Percentiles rank a stretch among this genome's conserved stretches.
These are phyloP conservation scores for Neurospora sp. DNA, from an alignment of 495 filamentous ascomycete genomes.

Conservation along the genomic window DNA sequence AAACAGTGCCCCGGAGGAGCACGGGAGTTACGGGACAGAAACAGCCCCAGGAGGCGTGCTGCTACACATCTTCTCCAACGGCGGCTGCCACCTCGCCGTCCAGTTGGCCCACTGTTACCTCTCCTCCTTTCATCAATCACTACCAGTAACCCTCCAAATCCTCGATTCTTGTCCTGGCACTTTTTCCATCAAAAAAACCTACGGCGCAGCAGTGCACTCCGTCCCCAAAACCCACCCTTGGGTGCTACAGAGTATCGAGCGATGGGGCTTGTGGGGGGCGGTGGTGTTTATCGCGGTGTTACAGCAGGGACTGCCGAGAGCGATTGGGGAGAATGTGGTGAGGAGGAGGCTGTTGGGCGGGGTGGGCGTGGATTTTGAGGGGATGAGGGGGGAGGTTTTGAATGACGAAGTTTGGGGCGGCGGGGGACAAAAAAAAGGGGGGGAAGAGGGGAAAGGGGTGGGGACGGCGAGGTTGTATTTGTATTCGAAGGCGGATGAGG, in stretches of 20 bases:
- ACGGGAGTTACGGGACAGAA: no score
- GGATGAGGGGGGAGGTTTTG: slow-evolving; percentile 17
- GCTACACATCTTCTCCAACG: slow-evolving; percentile 36
- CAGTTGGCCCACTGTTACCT: neutral
- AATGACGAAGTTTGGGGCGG: slow-evolving; percentile 1
- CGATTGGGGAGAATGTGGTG: slow-evolving; percentile 9
- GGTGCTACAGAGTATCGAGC: neutral
- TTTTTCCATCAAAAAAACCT: neutral
- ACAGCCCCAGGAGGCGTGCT: slow-evolving; percentile 7
- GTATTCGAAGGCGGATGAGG: slow-evolving; percentile 25
- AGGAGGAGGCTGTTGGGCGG: slow-evolving; percentile 12
- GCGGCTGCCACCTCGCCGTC: slow-evolving; percentile 26
- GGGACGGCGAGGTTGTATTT: slow-evolving; percentile 18
- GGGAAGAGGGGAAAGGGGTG: no score
- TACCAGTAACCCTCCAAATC: slow-evolving; percentile 6
- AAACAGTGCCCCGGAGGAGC: no score
- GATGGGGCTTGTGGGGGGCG: neutral
- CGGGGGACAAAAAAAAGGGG: slow-evolving; percentile 7
- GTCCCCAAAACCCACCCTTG: neutral
- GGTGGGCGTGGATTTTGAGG: slow-evolving; percentile 10
- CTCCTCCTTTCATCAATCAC: no score
- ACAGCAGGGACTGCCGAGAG: slow-evolving; percentile 11
- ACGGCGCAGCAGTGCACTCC: neutral
- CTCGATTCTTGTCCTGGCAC: slow-evolving; percentile 28
- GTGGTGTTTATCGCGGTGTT: slow-evolving; percentile 12